phyloP scores from a whole-genome alignment of 1,284 basidiomycete species.

The Stygiomarasmius scandens region DNA sequence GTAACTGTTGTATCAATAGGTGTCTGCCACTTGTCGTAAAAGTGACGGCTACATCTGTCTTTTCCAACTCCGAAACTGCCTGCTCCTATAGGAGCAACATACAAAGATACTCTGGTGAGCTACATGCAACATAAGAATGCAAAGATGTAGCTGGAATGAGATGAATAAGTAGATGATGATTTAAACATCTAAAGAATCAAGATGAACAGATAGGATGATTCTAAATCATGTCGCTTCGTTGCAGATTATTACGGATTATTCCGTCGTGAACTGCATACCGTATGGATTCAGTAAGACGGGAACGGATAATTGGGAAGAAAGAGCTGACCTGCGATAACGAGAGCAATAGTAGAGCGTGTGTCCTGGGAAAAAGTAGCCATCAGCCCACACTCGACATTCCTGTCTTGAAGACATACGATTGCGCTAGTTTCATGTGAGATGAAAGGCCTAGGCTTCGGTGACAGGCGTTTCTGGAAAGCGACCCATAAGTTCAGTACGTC shows the following conservation, averaged over 20 bases:
- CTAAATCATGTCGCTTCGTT: conserved; percentile 16
- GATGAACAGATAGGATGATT: neutral
- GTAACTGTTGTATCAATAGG: neutral
- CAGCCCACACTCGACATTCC: no score
- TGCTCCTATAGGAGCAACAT: no score
- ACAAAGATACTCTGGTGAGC: no score
- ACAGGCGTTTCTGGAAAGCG: conserved; percentile 43
- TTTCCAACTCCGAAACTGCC: no score
- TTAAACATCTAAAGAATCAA: no score
- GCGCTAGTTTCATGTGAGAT: conserved; percentile 55
- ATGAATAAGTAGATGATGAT: no score
- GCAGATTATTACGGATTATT: conserved; percentile 17
- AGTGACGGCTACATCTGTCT: no score
- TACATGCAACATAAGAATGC: no score
- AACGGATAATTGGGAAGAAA: neutral
- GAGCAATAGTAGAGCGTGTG: conserved; percentile 48
- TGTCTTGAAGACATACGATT: conserved; percentile 35
- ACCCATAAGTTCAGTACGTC: conserved; percentile 9
- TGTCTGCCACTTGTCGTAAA: no score
- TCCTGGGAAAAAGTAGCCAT: conserved; percentile 35
- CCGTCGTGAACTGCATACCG: conserved; percentile 16
- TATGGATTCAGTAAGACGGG: neutral
- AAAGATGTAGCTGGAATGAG: no score
- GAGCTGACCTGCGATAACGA: conserved; percentile 42
- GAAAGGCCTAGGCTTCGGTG: conserved; percentile 48